These are phyloP conservation scores for Eucalyptus coolabah DNA, from an alignment of 345 rosid genomes.

Conservation along the genomic window DNA sequence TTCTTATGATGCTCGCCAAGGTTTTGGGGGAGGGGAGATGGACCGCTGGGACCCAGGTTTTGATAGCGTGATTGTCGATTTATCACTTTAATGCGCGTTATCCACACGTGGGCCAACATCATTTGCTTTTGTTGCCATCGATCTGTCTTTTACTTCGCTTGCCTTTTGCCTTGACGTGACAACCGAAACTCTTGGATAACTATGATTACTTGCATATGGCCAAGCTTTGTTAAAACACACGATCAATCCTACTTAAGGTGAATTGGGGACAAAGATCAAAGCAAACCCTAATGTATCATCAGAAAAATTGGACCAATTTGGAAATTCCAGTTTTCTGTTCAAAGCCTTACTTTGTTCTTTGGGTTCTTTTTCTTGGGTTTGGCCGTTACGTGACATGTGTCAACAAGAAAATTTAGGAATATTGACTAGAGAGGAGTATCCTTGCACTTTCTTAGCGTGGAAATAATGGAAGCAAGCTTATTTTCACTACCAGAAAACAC, in stretches of 20 bases:
- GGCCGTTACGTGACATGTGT: neutral
- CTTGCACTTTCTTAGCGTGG: neutral
- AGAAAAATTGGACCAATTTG: neutral
- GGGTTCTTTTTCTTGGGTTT: neutral
- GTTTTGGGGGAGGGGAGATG: neutral
- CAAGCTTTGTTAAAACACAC: neutral
- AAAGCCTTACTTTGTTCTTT: neutral
- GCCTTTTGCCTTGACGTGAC: neutral
- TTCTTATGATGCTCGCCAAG: too few species aligned
- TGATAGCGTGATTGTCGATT: neutral
- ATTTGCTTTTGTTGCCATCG: neutral
- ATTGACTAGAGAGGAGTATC: neutral
- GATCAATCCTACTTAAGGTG: neutral
- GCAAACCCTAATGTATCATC: neutral
- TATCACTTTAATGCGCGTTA: neutral
- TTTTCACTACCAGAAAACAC: neutral
- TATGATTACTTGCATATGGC: neutral
- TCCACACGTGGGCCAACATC: neutral
- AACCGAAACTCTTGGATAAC: neutral
- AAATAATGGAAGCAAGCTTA: neutral
- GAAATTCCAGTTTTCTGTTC: neutral
- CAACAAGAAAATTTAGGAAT: neutral
- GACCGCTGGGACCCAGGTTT: neutral
- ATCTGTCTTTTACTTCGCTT: neutral
- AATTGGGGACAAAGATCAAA: neutral